Percentiles rank a stretch among this genome's conserved stretches.
Conservation (phyloP, 768 basidiomycete species). For the Tylopilus balloui region DNA sequence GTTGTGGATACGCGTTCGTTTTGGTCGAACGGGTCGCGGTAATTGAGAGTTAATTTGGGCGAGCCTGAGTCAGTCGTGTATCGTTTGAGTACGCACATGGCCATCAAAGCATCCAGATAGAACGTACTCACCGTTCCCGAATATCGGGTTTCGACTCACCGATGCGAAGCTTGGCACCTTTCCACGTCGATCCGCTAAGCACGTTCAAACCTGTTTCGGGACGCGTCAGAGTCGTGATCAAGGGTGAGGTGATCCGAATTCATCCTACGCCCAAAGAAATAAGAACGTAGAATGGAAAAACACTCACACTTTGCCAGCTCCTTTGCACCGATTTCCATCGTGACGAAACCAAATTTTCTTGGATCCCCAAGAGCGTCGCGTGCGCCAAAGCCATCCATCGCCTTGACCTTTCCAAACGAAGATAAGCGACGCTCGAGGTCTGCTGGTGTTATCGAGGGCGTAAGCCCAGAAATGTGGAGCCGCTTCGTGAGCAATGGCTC, state of each 20-base stretch:
- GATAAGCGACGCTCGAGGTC: constrained; percentile 59
- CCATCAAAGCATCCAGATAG: too few species aligned
- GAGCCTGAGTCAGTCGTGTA: background rate
- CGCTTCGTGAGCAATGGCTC: constrained; percentile 45
- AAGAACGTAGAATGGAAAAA: background rate
- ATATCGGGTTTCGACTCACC: constrained; percentile 82
- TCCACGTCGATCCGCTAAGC: constrained; percentile 81
- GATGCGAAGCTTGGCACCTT: constrained; percentile 78
- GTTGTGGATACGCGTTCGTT: constrained; percentile 36
- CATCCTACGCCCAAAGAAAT: background rate
- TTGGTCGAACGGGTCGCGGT: constrained; percentile 36
- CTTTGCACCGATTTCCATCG: constrained; percentile 42
- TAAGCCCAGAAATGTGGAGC: constrained; percentile 72
- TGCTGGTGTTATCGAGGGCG: constrained; percentile 51
- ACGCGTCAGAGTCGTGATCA: too few species aligned
- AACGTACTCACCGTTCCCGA: constrained; percentile 45
- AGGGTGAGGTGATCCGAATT: too few species aligned
- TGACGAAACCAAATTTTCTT: constrained; percentile 70
- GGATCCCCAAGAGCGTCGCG: constrained; percentile 62
- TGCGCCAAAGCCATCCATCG: constrained; percentile 65
- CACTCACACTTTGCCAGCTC: constrained; percentile 63
- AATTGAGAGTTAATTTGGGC: constrained; percentile 17
- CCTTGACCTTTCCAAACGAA: constrained; percentile 63
- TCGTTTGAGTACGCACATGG: background rate
- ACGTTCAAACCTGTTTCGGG: constrained; percentile 58